Base-by-base conservation (phyloP, 805 yeast genomes). In the Candida morakotiae region DNA sequence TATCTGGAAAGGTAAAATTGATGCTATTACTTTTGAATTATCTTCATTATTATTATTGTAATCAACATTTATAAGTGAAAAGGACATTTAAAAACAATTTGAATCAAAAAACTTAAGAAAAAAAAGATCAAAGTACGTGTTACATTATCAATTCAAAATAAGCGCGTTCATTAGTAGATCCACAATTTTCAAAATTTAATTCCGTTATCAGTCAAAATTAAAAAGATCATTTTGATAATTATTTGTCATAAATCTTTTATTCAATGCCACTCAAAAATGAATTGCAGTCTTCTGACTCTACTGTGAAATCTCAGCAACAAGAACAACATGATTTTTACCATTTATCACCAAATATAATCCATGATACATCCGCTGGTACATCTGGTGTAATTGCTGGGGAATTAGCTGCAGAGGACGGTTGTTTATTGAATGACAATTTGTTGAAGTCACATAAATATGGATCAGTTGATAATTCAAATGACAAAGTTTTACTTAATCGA, bases 301-400 rank as follows among this genome's bases (percentile, higher is more conserved):
- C n/a, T n/a, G n/a, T n/a, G n/a, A n/a, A n/a, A n/a, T n/a, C n/a
- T n/a, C n/a, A n/a, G n/a, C n/a, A n/a, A n/a, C n/a, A n/a, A n/a
- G n/a, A n/a, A n/a, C n/a, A n/a, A n/a, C n/a, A n/a, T n/a, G n/a
- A n/a, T n/a, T n/a, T n/a, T n/a, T n/a, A 18, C 22, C 32, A 38
- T 28, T 21, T 48, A 15, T 37, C 38, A 13, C 49, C 53, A 2
- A 45, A 44, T 33, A 38, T 51, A 7, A 47, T 62, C n/a, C 47
- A 49, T 26, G 71, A 64, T 38, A 32, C 49, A 16, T 53, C 66
- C 2, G 41, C 68, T 0, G 67, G 57, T 1, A 40, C 51, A 3
- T 45, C 67, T 1, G 71, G 69, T 1, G 11, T 60, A 2, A 46
- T 62, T 3, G 69, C 69, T 5, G 57, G 62, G 10, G 69, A 62